Evolutionary conservation across 768 basidiomycete genomes (phyloP).

Genomic region (Coprinopsis strossmayeri): DNA sequence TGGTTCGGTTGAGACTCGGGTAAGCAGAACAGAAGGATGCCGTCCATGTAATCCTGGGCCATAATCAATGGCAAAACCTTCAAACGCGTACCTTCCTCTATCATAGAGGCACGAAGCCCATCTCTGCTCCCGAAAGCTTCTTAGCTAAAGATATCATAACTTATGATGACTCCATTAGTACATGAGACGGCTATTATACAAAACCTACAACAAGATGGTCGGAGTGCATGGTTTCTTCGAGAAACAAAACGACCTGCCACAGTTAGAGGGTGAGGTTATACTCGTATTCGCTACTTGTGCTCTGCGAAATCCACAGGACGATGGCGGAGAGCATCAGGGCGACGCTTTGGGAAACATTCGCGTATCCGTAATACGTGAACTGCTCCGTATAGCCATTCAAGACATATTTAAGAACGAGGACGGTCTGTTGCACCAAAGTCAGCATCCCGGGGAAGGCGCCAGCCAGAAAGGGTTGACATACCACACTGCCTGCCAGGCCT

Average conservation of each 20-base stretch:
- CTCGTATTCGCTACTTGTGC: slow-evolving; percentile 81
- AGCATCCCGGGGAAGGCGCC: too few species aligned
- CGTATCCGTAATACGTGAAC: slow-evolving; percentile 88
- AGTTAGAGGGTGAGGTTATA: slow-evolving; percentile 75
- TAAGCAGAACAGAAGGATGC: too few species aligned
- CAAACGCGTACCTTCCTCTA: too few species aligned
- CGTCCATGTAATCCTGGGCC: too few species aligned
- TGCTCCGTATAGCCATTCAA: slow-evolving; percentile 64
- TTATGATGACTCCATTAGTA: neutral
- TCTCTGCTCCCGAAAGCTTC: too few species aligned
- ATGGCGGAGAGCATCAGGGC: slow-evolving; percentile 79
- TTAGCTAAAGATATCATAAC: too few species aligned
- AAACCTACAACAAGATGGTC: neutral
- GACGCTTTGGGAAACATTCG: slow-evolving; percentile 92
- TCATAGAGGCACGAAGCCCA: too few species aligned
- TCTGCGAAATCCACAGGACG: slow-evolving; percentile 91
- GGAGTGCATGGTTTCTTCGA: neutral
- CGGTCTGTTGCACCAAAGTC: slow-evolving; percentile 44
- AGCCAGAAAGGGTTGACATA: slow-evolving; percentile 35
- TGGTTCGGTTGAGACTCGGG: too few species aligned
- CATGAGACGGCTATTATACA: neutral
- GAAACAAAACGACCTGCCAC: neutral
- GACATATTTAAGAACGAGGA: slow-evolving; percentile 88
- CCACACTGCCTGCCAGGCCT: slow-evolving; percentile 93
- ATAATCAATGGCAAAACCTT: too few species aligned